Conservation (phyloP, 208 protist genomes). For the Endotrypanum monterogeii region DNA sequence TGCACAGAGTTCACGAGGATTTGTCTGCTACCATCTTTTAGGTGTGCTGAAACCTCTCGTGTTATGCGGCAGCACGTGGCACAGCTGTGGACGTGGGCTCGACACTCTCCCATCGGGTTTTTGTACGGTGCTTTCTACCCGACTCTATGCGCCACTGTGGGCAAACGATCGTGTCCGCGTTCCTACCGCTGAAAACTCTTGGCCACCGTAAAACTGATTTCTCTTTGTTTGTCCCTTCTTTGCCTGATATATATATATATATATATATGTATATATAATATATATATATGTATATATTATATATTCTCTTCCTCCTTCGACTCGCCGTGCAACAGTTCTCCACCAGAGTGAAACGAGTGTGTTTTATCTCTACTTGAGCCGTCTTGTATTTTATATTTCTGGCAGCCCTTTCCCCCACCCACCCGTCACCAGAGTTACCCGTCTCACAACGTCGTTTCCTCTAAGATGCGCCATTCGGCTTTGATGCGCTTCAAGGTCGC, state of each 20-base stretch:
- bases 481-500: constrained; percentile 52
- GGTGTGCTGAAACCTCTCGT: not conserved
- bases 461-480: not conserved
- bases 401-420: not conserved
- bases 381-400: too few relatives aligned
- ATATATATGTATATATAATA: too few relatives aligned
- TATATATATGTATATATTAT: too few relatives aligned
- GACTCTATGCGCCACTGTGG: not conserved
- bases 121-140: not conserved
- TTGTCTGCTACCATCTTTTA: not conserved
- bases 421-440: not conserved
- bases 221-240: not conserved
- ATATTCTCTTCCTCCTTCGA: not conserved
- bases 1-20: not conserved
- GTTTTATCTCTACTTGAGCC: not conserved
- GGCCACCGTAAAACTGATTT: not conserved
- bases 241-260: not conserved
- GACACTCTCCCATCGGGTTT: not conserved
- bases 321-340: not conserved
- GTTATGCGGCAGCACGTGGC: not conserved
- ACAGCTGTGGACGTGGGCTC: too few relatives aligned
- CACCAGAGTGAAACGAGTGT: not conserved
- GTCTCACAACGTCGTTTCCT: not conserved
- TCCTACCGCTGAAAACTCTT: not conserved
- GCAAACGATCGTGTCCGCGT: not conserved